Percentiles rank a stretch among this genome's conserved stretches.
phyloP scores from a whole-genome alignment of 306 rosid species.

The Ammopiptanthus mongolicus region DNA sequence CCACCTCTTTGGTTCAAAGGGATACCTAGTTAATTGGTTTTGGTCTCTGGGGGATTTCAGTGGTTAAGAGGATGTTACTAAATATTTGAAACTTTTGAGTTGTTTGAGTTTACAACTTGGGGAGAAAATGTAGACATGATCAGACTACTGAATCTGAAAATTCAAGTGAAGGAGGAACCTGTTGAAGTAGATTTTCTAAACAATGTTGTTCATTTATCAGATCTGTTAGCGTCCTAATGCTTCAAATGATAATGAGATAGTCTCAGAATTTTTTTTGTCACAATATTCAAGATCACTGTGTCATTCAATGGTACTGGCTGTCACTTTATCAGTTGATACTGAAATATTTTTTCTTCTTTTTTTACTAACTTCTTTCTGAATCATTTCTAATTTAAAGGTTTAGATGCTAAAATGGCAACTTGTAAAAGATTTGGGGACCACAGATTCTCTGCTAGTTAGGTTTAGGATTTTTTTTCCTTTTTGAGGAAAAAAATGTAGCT shows the following conservation, averaged over 20 bases:
- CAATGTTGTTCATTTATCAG: neutral
- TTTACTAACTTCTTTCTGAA: neutral
- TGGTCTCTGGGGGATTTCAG: neutral
- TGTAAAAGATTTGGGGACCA: neutral
- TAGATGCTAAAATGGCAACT: neutral
- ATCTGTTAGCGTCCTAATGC: neutral
- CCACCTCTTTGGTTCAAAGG: neutral
- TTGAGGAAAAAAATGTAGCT: neutral
- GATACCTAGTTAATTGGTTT: neutral
- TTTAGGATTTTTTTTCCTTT: neutral
- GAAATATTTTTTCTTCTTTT: neutral
- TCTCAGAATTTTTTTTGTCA: neutral
- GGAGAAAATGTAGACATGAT: neutral
- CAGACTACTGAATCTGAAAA: neutral
- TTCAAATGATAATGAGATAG: neutral
- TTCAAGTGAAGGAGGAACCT: neutral
- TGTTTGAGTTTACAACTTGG: constrained; percentile 5
- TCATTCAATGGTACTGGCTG: neutral
- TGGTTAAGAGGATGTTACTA: neutral
- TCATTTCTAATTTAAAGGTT: neutral
- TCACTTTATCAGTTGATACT: neutral
- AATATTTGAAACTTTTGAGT: neutral
- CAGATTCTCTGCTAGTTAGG: neutral
- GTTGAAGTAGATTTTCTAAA: neutral
- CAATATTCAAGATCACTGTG: neutral